These are phyloP conservation scores for Diphasiastrum complanatum DNA, from an alignment of 83 land plant species.

Conservation along the genomic window DNA sequence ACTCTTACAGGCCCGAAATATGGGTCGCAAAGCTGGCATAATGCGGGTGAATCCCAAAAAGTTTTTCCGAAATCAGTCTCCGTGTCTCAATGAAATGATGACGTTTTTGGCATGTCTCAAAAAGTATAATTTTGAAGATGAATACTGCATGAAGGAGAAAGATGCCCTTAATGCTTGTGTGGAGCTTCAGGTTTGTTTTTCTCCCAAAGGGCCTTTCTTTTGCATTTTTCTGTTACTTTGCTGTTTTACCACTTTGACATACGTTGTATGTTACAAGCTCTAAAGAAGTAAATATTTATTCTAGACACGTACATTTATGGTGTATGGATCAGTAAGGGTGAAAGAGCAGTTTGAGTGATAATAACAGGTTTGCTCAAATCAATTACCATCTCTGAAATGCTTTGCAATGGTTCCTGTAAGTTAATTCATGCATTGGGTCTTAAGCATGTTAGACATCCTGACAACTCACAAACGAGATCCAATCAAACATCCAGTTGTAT, in stretches of 20 bases:
- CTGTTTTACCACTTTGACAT: neutral
- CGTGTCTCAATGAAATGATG: slow-evolving; percentile 33
- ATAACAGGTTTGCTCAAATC: too few species aligned
- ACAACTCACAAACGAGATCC: too few species aligned
- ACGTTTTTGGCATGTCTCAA: slow-evolving; percentile 26
- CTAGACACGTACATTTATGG: neutral
- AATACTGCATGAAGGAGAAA: slow-evolving; percentile 25
- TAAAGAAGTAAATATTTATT: neutral
- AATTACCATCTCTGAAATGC: too few species aligned
- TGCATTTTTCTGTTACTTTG: slow-evolving; percentile 1
- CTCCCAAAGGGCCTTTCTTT: neutral
- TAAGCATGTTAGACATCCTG: too few species aligned
- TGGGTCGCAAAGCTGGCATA: slow-evolving; percentile 30
- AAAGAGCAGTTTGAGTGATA: too few species aligned
- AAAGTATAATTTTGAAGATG: slow-evolving; percentile 30
- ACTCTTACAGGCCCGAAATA: too few species aligned
- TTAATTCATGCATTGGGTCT: too few species aligned
- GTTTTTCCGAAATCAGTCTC: slow-evolving; percentile 16
- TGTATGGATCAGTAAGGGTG: neutral
- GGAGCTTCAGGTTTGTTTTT: slow-evolving; percentile 27
- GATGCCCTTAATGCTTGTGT: slow-evolving; percentile 29
- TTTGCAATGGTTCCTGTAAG: too few species aligned
- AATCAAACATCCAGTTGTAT: too few species aligned
- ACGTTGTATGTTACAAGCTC: neutral
- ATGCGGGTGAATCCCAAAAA: slow-evolving; percentile 34